Percentiles rank a stretch among this genome's conserved stretches.
Conservation (phyloP, 306 rosid species). For the Citrullus mucosospermus region DNA sequence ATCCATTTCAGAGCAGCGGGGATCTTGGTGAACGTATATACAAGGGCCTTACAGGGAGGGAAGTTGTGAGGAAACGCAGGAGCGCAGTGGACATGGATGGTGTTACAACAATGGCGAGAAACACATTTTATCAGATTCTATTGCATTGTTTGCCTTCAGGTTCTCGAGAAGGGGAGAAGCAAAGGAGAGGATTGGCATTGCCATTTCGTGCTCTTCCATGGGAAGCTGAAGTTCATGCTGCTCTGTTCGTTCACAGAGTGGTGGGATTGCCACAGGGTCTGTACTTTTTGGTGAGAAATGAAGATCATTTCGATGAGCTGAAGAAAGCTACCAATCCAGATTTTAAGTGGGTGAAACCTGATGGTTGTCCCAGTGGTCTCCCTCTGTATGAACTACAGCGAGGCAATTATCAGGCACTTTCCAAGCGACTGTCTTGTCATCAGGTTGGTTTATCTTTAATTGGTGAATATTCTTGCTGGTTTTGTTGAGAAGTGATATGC, state of each 20-base stretch:
- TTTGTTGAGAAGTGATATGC: neutral
- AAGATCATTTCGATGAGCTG: constrained; percentile 55
- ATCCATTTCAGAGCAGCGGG: constrained; percentile 57
- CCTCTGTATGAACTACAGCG: constrained; percentile 60
- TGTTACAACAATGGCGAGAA: constrained; percentile 45
- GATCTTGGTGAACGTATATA: constrained; percentile 29
- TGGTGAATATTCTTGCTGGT: neutral
- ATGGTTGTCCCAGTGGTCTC: constrained; percentile 64
- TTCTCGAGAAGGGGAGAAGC: constrained; percentile 32
- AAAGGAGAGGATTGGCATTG: constrained; percentile 39
- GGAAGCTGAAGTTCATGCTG: constrained; percentile 92
- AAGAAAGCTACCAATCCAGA: constrained; percentile 43
- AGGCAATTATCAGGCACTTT: constrained; percentile 31
- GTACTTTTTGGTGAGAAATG: constrained; percentile 84
- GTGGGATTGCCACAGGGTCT: constrained; percentile 58
- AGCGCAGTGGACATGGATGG: constrained; percentile 97
- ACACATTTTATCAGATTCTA: constrained; percentile 71
- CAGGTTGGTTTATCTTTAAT: constrained; percentile 36
- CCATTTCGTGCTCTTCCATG: constrained; percentile 66
- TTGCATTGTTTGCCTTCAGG: constrained; percentile 91
- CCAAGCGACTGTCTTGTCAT: constrained; percentile 65
- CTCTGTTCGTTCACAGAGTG: constrained; percentile 88
- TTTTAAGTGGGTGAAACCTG: constrained; percentile 73
- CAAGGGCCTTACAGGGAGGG: constrained; percentile 48
- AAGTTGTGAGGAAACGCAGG: constrained; percentile 76